phyloP scores from a whole-genome alignment of 106 monocot genomes.

The Phalaenopsis aphrodite region DNA sequence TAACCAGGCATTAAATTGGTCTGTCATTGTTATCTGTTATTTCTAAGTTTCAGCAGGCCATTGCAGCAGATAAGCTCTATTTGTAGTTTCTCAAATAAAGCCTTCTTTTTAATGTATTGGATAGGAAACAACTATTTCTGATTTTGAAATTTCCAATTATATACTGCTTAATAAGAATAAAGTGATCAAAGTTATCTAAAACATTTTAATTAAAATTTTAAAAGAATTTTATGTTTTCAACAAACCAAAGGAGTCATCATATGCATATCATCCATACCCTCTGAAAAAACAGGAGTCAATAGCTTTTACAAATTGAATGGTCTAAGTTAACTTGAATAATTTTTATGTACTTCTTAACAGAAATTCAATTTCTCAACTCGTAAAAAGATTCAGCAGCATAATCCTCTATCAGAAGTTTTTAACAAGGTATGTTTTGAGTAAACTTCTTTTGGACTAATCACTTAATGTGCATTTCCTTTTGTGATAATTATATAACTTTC shows the following conservation, averaged over 20 bases:
- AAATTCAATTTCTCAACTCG: not conserved
- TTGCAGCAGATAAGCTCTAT: not conserved
- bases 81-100: not conserved
- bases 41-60: not conserved
- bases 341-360: not conserved
- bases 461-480: not conserved
- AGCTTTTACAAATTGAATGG: not conserved
- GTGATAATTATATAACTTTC: not conserved
- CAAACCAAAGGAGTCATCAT: not conserved
- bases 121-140: not conserved
- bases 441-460: not conserved
- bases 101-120: not conserved
- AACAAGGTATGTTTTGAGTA: constrained; percentile 4
- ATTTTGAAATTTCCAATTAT: not conserved
- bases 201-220: not conserved
- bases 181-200: not conserved
- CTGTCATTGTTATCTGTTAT: not conserved
- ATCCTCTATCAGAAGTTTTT: constrained; percentile 9
- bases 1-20: not conserved
- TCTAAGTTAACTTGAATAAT: not conserved
- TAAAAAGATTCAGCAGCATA: constrained; percentile 1
- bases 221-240: not conserved
- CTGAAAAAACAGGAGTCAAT: not conserved
- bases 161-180: not conserved
- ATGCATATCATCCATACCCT: too few species aligned